Evolutionary conservation across 192 early-diverging fungal genomes (phyloP), one percentile per base, ranked within the genome.

Genomic region (Lobosporangium transversale): DNA sequence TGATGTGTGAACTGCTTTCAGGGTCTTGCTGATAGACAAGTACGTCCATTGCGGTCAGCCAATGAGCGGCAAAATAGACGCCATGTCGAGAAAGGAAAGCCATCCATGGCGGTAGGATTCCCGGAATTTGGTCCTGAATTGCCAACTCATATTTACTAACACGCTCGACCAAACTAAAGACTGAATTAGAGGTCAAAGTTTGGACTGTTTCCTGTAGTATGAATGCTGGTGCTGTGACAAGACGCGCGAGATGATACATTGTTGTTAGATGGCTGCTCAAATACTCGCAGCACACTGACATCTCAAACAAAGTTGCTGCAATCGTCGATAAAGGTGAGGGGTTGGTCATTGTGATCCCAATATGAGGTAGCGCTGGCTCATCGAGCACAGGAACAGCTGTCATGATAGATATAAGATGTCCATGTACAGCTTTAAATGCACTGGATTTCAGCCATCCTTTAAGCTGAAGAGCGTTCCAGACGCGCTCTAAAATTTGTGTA

Each of bases 1-100:
- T 76, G 73, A 76, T 76, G 26, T 67, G 73, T 11, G 73, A 76
- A 48, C 73, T 76, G 48, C 61, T 76, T 15, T 76, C 59, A 6
- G 73, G 73, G 12, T 76, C 63, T 48, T 76, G 73, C 35, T 67
- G 73, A 48, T 76, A 76, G 10, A 76, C 62, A 4, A 76, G 59
- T 1, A 62, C 58, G 44, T 76, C 73, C 73, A 76, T 76, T 8
- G 73, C 73, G 2, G 44, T 56, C 4, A 76, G 53, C 73, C 73
- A 76, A 5, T 76, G 73, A 4, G 73, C 58, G 3, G 67, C 65
- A 66, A 76, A 58, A 37, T 76, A 76, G 10, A 76, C 73, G 1
- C 73, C 73, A 23, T 76, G 73, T 4, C 73, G 64, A 26, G 50
- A 35, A 26, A 76, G 49, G 24, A 76, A 76, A 2, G 73, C 73